Evolutionary conservation across 176 grass and related monocot genomes (phyloP).

Genomic region (Musa beccarii): DNA sequence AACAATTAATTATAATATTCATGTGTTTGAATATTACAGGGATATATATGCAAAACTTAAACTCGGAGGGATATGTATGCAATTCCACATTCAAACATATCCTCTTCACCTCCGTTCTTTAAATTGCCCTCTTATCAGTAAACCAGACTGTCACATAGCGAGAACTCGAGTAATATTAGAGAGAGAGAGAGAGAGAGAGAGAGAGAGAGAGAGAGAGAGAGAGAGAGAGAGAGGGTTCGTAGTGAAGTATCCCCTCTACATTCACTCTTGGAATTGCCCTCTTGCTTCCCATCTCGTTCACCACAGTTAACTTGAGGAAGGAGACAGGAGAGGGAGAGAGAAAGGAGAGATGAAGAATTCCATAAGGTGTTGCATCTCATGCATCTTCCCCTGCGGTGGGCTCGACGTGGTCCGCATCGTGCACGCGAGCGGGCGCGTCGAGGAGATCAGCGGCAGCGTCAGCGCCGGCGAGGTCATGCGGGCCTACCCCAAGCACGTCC

Average conservation of each 20-base stretch:
- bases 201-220: not conserved
- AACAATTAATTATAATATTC: too few species aligned
- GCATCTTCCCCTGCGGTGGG: slow-evolving; percentile 83
- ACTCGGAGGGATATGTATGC: not conserved
- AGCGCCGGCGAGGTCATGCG: slow-evolving; percentile 88
- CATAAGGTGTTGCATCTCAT: slow-evolving; percentile 86
- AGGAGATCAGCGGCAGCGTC: slow-evolving; percentile 74
- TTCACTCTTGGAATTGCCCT: too few species aligned
- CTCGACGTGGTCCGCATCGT: slow-evolving; percentile 92
- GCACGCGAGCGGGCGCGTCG: slow-evolving; percentile 87
- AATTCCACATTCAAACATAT: not conserved
- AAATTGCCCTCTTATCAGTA: not conserved
- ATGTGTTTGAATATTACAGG: too few species aligned
- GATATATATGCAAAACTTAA: too few species aligned
- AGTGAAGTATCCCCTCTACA: not conserved
- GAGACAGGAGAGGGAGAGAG: not conserved
- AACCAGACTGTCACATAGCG: not conserved
- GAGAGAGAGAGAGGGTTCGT: too few species aligned
- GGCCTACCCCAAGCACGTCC: slow-evolving; percentile 81
- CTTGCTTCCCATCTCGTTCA: too few species aligned
- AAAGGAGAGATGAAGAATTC: slow-evolving; percentile 39
- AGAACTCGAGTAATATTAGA: not conserved
- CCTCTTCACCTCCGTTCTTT: not conserved
- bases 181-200: not conserved
- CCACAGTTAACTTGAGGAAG: too few species aligned